Conservation (phyloP, 2,329 filamentous ascomycete genomes). For the Colletotrichum agaves region DNA sequence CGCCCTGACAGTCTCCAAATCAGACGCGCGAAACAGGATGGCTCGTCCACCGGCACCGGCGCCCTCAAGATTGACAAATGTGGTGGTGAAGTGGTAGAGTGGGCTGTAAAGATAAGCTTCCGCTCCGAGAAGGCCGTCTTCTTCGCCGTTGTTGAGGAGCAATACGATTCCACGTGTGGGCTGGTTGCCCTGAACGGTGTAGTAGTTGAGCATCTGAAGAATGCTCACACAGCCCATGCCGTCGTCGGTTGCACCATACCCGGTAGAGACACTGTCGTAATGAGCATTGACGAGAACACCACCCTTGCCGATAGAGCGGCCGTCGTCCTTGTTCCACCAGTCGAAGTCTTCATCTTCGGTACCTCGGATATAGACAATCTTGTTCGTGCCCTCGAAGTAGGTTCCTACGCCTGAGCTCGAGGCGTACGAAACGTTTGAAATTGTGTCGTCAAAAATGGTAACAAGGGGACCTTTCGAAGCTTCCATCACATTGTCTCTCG, state of each 20-base stretch:
- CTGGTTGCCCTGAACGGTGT: slow-evolving; percentile 75
- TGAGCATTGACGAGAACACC: slow-evolving; percentile 95
- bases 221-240: slow-evolving; percentile 89
- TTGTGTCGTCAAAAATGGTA: slow-evolving; percentile 81
- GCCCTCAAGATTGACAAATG: slow-evolving; percentile 94
- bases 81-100: slow-evolving; percentile 81
- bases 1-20: slow-evolving; percentile 83
- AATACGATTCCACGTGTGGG: slow-evolving; percentile 85
- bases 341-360: slow-evolving; percentile 75
- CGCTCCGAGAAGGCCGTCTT: slow-evolving; percentile 90
- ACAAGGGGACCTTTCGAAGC: slow-evolving; percentile 54
- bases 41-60: slow-evolving; percentile 92
- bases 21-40: slow-evolving; percentile 87
- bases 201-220: slow-evolving; percentile 88
- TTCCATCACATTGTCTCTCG: slow-evolving; percentile 1
- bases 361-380: slow-evolving; percentile 91
- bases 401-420: slow-evolving; percentile 53
- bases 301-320: slow-evolving; percentile 67
- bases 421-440: slow-evolving; percentile 79
- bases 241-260: slow-evolving; percentile 93
- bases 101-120: slow-evolving; percentile 86
- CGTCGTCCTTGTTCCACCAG: slow-evolving; percentile 73
- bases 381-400: slow-evolving; percentile 94
- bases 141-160: slow-evolving; percentile 94
- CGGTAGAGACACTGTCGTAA: slow-evolving; percentile 89